A percentile compares a stretch with the other conserved stretches of the same genome.
Conservation (phyloP, 2,329 filamentous ascomycete genomes). For the Penicillium nordicum region DNA sequence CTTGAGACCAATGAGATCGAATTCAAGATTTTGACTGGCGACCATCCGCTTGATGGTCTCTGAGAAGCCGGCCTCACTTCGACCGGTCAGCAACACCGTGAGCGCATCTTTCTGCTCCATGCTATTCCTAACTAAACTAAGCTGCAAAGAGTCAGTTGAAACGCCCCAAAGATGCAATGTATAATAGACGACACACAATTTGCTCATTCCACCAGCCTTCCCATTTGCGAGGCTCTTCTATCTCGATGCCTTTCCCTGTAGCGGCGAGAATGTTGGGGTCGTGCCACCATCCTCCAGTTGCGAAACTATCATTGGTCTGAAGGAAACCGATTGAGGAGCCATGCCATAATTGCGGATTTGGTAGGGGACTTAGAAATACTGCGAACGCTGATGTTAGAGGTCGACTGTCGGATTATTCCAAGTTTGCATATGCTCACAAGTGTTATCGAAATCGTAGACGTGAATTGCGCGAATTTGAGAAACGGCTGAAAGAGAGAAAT, state of each 20-base stretch:
- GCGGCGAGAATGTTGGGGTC: constrained; percentile 80
- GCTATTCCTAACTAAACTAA: constrained; percentile 73
- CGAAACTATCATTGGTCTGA: constrained; percentile 70
- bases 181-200: constrained; percentile 54
- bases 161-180: not conserved
- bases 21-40: constrained; percentile 71
- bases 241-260: constrained; percentile 76
- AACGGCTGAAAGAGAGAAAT: constrained; percentile 45
- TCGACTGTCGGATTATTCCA: not conserved
- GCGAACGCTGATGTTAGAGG: not conserved
- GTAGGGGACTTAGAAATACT: constrained; percentile 90
- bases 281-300: constrained; percentile 95
- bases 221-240: constrained; percentile 82
- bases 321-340: constrained; percentile 72
- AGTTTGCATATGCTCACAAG: constrained; percentile 54
- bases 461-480: constrained; percentile 75
- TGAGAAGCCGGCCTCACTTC: constrained; percentile 72
- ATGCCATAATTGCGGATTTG: constrained; percentile 85
- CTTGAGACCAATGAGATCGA: constrained; percentile 86
- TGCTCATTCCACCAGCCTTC: constrained; percentile 96
- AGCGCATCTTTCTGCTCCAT: constrained; percentile 81
- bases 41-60: constrained; percentile 79
- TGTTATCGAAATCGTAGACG: constrained; percentile 98
- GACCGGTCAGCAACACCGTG: constrained; percentile 81
- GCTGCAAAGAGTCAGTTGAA: constrained; percentile 33